Evolutionary conservation across 1,284 basidiomycete species (phyloP), one percentile per base, ranked within the genome.

Genomic region (Rhodotorula sp.): DNA sequence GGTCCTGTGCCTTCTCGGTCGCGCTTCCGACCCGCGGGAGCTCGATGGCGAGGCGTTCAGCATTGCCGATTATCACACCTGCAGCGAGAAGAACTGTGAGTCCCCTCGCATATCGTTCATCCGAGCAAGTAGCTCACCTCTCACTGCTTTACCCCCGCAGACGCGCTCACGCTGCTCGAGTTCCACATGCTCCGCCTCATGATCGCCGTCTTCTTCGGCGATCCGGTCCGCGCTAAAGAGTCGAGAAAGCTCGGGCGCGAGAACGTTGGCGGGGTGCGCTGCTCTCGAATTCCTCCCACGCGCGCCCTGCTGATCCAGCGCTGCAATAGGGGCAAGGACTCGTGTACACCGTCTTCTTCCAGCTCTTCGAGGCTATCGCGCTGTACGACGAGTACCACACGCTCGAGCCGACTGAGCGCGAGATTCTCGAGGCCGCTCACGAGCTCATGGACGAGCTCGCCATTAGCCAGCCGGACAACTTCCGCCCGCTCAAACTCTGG

Each of bases 331-430:
- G 59, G 1, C 65, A 73, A 63, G 74, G 74, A 3, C 62, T 75
- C 9, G 37, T 75, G 27, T 75, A 66, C 37, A 66, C 74, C 0
- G 39, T 46, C 17, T 66, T 69, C 53, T 76, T 76, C 55, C 62
- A 88, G 79, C 41, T 90, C 87, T 69, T 92, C 87, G 79, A 93
- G 92, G 25, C 87, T 88, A 60, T 89, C 87, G 78, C 87, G 86
- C 46, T 87, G 83, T 41, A 89, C 87, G 19, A 92, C 88, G 76
- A 89, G 84, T 71, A 85, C 84, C 21, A 88, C 89, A 41, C 90
- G 88, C 69, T 87, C 87, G 10, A 92, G 83, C 59, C 90, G 86
- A 46, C 91, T 83, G 83, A 89, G 87, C 1, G 89, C 25, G 57
- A 46, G 17, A 54, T 37, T n/a, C 39, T 76, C 27, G 37, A n/a